Percentiles rank a stretch among this genome's conserved stretches.
Evolutionary conservation across 2,329 filamentous ascomycete species (phyloP).

Genomic region (Pseudopyrenochaeta lycopersici): DNA sequence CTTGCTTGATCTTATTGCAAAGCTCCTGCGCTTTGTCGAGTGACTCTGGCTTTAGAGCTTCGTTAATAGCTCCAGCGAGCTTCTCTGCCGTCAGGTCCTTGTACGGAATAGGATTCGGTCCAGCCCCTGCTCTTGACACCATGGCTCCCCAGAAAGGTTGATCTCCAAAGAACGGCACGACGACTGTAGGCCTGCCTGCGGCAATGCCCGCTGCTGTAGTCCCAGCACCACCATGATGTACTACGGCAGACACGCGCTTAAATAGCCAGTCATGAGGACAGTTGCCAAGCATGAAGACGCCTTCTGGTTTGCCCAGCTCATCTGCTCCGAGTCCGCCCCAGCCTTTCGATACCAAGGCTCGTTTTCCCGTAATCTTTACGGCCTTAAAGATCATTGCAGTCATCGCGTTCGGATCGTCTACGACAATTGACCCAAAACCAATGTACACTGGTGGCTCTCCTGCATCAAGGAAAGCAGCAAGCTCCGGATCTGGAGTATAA

Average conservation of each 20-base stretch:
- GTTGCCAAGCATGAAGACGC: constrained; percentile 84
- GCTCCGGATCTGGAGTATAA: constrained; percentile 50
- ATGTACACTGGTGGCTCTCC: constrained; percentile 54
- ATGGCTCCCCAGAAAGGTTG: constrained; percentile 55
- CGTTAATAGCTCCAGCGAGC: constrained; percentile 48
- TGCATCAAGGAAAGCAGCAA: constrained; percentile 50
- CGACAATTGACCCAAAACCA: constrained; percentile 54
- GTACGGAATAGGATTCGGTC: constrained; percentile 50
- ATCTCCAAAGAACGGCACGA: constrained; percentile 77
- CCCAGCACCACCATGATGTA: constrained; percentile 88
- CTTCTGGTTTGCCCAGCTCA: constrained; percentile 69
- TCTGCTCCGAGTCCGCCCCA: constrained; percentile 87
- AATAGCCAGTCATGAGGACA: constrained; percentile 92
- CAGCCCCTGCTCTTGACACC: constrained; percentile 52
- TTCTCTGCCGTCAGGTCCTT: constrained; percentile 52
- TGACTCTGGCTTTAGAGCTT: constrained; percentile 48
- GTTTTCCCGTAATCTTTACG: constrained; percentile 67
- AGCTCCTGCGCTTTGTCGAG: constrained; percentile 49
- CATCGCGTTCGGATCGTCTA: constrained; percentile 54
- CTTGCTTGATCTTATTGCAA: constrained; percentile 48
- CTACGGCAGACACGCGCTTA: constrained; percentile 79
- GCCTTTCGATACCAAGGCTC: constrained; percentile 84
- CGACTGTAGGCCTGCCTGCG: constrained; percentile 79
- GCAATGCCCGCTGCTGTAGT: constrained; percentile 89
- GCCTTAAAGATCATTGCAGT: constrained; percentile 53